Evolutionary conservation across 2,329 filamentous ascomycete species (phyloP).

Genomic region (Dothistroma septosporum): DNA sequence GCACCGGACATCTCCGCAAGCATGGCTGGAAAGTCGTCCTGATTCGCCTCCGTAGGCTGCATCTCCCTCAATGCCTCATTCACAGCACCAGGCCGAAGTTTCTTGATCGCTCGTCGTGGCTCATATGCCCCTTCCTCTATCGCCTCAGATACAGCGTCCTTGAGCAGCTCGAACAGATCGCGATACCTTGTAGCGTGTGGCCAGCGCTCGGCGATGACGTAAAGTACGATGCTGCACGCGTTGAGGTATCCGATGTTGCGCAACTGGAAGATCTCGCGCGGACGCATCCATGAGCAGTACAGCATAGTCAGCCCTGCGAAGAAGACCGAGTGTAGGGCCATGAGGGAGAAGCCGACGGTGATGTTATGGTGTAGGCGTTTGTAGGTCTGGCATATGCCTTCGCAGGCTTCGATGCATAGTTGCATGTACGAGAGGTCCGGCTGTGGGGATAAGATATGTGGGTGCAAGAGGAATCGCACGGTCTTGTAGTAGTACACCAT

Average conservation of each 20-base stretch:
- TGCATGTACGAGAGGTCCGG: not conserved
- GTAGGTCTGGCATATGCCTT: not conserved
- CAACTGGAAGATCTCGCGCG: not conserved
- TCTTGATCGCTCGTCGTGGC: not conserved
- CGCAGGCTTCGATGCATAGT: not conserved
- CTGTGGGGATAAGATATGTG: not conserved
- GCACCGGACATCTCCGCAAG: not conserved
- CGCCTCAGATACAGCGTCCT: not conserved
- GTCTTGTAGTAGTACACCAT: not conserved
- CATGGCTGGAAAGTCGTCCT: not conserved
- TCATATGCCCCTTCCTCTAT: not conserved
- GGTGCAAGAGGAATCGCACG: not conserved
- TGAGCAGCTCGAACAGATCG: not conserved
- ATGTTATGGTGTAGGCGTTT: not conserved
- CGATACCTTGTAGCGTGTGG: not conserved
- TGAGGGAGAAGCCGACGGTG: not conserved
- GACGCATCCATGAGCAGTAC: not conserved
- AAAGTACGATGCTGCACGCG: not conserved
- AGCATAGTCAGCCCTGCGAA: not conserved
- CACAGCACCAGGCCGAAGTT: not conserved
- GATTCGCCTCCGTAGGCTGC: not conserved
- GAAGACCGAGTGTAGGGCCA: not conserved
- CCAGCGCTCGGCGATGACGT: not conserved
- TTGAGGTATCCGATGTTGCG: not conserved
- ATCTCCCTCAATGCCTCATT: not conserved